A percentile compares a stretch with the other conserved stretches of the same genome.
These are phyloP conservation scores for button mushroom (Agaricus bisporus) DNA, from an alignment of 768 basidiomycete species.

Conservation along the genomic window DNA sequence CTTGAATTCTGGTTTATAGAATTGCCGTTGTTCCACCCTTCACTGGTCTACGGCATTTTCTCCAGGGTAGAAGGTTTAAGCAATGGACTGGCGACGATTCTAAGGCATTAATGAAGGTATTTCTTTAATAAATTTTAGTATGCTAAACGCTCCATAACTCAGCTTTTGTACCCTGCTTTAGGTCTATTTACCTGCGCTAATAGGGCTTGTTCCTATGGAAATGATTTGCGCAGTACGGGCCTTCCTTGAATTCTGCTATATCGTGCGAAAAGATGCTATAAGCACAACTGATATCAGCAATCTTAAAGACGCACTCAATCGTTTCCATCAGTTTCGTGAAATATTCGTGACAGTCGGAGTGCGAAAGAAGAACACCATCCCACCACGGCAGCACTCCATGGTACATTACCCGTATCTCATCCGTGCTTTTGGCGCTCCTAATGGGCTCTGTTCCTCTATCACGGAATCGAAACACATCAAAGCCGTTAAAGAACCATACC, in stretches of 20 bases:
- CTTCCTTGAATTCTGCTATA: conserved; percentile 29
- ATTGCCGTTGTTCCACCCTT: conserved; percentile 18
- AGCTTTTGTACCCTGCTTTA: background rate
- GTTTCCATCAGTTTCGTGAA: conserved; percentile 23
- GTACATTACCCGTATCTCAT: conserved; percentile 16
- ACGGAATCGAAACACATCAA: conserved; percentile 27
- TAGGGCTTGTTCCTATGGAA: conserved; percentile 12
- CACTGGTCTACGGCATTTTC: conserved; percentile 18
- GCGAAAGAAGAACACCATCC: conserved; percentile 7
- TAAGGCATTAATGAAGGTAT: conserved; percentile 31
- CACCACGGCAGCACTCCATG: conserved; percentile 21
- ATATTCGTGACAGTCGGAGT: conserved; percentile 20
- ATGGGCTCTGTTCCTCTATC: conserved; percentile 26
- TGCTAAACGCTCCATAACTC: too few species aligned
- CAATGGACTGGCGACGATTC: conserved; percentile 34
- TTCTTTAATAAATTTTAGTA: background rate
- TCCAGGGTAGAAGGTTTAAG: conserved; percentile 22
- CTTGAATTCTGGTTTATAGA: conserved; percentile 8
- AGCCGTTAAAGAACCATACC: conserved; percentile 29
- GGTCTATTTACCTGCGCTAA: conserved; percentile 18
- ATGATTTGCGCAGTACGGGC: conserved; percentile 17
- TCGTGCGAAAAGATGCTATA: conserved; percentile 15
- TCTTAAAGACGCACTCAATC: conserved; percentile 14
- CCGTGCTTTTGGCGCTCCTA: conserved; percentile 19
- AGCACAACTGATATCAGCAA: conserved; percentile 2